phyloP scores from a whole-genome alignment of 345 rosid species.

The Cardamine chenopodiifolia region DNA sequence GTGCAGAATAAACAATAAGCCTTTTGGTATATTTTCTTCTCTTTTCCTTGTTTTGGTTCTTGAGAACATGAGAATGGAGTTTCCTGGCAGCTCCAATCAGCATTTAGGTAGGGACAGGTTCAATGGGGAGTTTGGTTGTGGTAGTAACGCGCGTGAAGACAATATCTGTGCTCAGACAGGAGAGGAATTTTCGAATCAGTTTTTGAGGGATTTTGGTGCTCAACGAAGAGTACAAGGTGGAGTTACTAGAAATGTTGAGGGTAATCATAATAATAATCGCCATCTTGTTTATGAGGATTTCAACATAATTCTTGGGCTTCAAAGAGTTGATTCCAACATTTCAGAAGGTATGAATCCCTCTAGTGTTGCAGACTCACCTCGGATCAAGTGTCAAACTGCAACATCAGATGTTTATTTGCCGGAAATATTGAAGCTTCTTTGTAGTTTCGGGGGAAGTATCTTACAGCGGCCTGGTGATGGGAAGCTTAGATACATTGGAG shows the following conservation, averaged over 20 bases:
- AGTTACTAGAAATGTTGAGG: constrained; percentile 17
- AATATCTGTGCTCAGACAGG: constrained; percentile 70
- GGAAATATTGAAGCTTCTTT: constrained; percentile 71
- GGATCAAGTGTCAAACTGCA: constrained; percentile 32
- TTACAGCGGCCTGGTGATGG: constrained; percentile 82
- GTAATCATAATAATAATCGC: constrained; percentile 39
- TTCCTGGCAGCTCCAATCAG: constrained; percentile 49
- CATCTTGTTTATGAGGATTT: constrained; percentile 51
- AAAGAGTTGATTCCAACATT: constrained; percentile 52
- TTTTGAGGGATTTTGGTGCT: constrained; percentile 54
- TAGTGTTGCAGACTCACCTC: constrained; percentile 47
- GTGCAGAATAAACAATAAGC: constrained; percentile 4
- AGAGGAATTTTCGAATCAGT: constrained; percentile 76
- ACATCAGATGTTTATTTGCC: constrained; percentile 38
- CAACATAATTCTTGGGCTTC: constrained; percentile 42
- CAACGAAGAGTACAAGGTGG: constrained; percentile 41
- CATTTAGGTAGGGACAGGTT: constrained; percentile 41
- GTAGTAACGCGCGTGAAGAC: constrained; percentile 40
- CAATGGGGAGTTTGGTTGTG: constrained; percentile 4
- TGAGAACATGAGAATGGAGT: constrained; percentile 55
- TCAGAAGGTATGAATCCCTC: constrained; percentile 43
- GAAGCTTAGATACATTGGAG: constrained; percentile 87
- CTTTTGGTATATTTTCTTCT: not conserved
- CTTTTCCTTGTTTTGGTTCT: constrained; percentile 2
- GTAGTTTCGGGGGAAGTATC: constrained; percentile 84